Conservation (phyloP, 2,329 filamentous ascomycete species). For the Delphinella strobiligena region DNA sequence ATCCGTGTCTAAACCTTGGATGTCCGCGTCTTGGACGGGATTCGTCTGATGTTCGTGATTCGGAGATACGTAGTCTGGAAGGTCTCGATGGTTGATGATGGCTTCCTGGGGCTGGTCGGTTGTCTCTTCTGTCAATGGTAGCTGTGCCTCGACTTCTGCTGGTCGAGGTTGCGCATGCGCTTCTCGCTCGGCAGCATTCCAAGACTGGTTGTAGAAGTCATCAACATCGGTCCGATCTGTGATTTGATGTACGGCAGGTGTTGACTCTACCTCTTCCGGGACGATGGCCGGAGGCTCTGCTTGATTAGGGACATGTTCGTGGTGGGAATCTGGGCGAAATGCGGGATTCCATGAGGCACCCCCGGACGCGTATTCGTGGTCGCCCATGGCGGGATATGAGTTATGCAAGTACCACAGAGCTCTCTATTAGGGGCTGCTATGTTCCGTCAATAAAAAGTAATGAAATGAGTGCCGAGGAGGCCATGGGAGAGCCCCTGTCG, state of each 20-base stretch:
- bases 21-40: no score
- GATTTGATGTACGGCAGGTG: background rate
- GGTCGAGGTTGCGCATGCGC: background rate
- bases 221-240: constrained; percentile 14
- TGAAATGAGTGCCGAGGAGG: no score
- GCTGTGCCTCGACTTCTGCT: no score
- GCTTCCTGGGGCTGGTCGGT: no score
- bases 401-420: background rate
- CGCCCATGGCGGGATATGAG: background rate
- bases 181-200: background rate
- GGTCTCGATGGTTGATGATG: no score
- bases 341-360: constrained; percentile 44
- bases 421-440: background rate
- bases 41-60: no score
- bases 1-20: no score
- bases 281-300: background rate
- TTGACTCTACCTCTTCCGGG: background rate
- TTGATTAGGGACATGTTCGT: constrained; percentile 7
- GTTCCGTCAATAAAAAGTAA: background rate
- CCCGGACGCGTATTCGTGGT: constrained; percentile 2
- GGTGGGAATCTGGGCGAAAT: constrained; percentile 31
- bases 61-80: no score
- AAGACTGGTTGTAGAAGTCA: constrained; percentile 23
- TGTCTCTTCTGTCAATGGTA: no score
- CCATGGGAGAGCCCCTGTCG: background rate